Evolutionary conservation across 192 early-diverging fungal species (phyloP), one percentile per base, ranked within the genome.

Genomic region (Rhizophagus sp.): DNA sequence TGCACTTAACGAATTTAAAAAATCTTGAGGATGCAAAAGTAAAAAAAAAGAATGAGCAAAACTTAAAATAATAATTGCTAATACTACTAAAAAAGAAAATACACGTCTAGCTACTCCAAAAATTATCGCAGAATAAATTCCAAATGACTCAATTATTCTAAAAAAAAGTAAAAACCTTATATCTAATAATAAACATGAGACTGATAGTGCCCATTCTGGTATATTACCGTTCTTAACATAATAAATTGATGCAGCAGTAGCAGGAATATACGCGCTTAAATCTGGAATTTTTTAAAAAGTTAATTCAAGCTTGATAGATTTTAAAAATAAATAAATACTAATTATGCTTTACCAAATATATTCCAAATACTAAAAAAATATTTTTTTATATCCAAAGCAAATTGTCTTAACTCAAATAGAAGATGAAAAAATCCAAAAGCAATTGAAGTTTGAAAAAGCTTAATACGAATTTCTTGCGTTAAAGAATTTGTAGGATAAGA

Each of bases 291-390:
- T 36, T 36, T 4, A 30, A 15, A 17, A 17, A 74, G 19, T 52
- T n/a, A n/a, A 3, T 36, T 52, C 15, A 34, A 52, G 13, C 3
- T 17, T 61, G 12, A 39, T 25, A 27, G 1, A 15, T 57, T 33
- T 33, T 2, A 36, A 27, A 11, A 50, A 4, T 50, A 15, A 73
- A n/a, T n/a, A n/a, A n/a, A n/a, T n/a, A n/a, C n/a, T n/a, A n/a
- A n/a, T n/a, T n/a, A n/a, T n/a, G n/a, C n/a, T n/a, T 52, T 74
- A 74, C 73, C 73, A 61, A 74, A 61, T 9, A 17, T 62, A 74
- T 74, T 74, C 73, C n/a, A n/a, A n/a, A n/a, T n/a, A 30, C 24
- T 12, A 9, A 15, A 3, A 61, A 57, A 2, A 24, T 52, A 74
- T 61, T n/a, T n/a, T n/a, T n/a, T n/a, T n/a, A n/a, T n/a, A n/a